A percentile compares a stretch with the other conserved stretches of the same genome.
Evolutionary conservation across 192 early-diverging fungal genomes (phyloP).

Genomic region (Gonapodya prolifera): DNA sequence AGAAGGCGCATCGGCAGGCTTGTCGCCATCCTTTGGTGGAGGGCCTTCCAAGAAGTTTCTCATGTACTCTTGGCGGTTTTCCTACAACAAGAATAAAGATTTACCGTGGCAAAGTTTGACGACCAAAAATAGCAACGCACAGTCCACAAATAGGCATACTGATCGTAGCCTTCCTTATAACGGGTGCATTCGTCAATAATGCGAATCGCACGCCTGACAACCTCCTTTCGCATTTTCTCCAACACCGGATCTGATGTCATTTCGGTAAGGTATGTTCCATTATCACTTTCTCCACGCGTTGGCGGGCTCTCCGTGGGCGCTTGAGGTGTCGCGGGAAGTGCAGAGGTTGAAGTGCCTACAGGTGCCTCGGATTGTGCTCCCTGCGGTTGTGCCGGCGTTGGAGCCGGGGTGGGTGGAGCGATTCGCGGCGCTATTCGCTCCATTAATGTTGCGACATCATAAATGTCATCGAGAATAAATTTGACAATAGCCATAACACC

Average conservation of each 20-base stretch:
- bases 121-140: constrained; percentile 13
- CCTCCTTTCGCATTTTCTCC: constrained; percentile 17
- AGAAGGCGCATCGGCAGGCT: constrained; percentile 2
- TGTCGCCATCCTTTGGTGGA: constrained; percentile 20
- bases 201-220: constrained; percentile 22
- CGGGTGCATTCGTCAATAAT: constrained; percentile 39
- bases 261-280: constrained; percentile 41
- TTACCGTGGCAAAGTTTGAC: constrained; percentile 7
- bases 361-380: neutral
- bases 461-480: constrained; percentile 40
- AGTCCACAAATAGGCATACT: constrained; percentile 50
- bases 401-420: constrained; percentile 7
- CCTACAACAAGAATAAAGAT: constrained; percentile 15
- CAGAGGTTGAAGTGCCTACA: neutral
- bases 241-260: constrained; percentile 36
- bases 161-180: constrained; percentile 44
- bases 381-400: neutral
- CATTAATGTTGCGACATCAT: constrained; percentile 41
- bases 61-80: constrained; percentile 58
- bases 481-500: constrained; percentile 29
- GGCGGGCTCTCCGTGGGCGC: neutral
- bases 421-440: constrained; percentile 24
- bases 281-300: constrained; percentile 15
- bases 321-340: neutral
- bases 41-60: constrained; percentile 31